A percentile compares a stretch with the other conserved stretches of the same genome.
Evolutionary conservation across 768 basidiomycete species (phyloP).

Genomic region (Rhodotorula babjevae): DNA sequence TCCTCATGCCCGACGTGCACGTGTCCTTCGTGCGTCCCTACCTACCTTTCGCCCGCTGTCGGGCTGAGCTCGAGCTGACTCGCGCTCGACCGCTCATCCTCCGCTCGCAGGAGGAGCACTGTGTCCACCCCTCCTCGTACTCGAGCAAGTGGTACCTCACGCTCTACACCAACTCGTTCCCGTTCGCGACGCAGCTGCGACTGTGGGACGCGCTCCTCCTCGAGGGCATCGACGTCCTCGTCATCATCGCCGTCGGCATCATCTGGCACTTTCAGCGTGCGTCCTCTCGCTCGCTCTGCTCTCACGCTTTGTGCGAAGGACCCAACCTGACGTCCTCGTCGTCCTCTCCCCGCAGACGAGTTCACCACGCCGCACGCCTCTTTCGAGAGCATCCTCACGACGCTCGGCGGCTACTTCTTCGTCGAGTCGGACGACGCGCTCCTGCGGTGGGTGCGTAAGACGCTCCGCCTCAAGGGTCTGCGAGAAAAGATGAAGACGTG

Average conservation of each 20-base stretch:
- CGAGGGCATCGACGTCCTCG: constrained; percentile 83
- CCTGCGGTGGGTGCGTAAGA: constrained; percentile 70
- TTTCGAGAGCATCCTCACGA: constrained; percentile 86
- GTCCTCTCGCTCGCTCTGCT: constrained; percentile 39
- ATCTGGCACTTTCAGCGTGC: constrained; percentile 84
- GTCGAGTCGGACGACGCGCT: constrained; percentile 82
- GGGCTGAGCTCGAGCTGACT: not conserved
- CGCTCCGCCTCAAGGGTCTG: constrained; percentile 58
- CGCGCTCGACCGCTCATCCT: not conserved
- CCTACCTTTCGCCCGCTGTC: no score
- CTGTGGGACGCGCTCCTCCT: constrained; percentile 91
- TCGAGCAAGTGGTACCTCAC: constrained; percentile 99
- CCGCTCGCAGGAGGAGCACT: constrained; percentile 62
- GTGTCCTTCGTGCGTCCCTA: constrained; percentile 61
- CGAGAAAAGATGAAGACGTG: constrained; percentile 65
- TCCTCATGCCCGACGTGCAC: constrained; percentile 84
- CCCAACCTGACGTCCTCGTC: not conserved
- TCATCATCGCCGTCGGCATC: constrained; percentile 78
- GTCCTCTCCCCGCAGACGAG: constrained; percentile 56
- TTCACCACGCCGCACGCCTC: constrained; percentile 69
- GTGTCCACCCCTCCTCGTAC: constrained; percentile 88
- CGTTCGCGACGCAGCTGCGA: constrained; percentile 88
- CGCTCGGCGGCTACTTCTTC: constrained; percentile 90
- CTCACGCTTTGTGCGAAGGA: no score
- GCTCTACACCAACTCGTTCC: constrained; percentile 87